Conservation (phyloP, 2,329 filamentous ascomycete genomes). For the Leptosphaerulina australis region DNA sequence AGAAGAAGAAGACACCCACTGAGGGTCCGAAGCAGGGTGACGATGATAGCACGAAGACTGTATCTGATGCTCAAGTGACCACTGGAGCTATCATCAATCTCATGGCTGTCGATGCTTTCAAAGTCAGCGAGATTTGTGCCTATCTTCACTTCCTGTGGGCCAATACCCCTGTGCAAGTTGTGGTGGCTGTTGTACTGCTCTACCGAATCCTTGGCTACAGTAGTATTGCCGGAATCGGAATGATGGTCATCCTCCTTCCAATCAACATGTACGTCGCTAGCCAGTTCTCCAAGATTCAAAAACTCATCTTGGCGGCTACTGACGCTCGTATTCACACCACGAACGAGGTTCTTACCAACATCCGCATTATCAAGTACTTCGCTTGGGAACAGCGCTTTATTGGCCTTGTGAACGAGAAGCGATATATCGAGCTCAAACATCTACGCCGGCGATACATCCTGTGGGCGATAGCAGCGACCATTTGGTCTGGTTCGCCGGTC, state of each 20-base stretch:
- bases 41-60: constrained; percentile 32
- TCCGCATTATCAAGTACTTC: constrained; percentile 99
- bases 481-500: constrained; percentile 95
- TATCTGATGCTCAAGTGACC: constrained; percentile 77
- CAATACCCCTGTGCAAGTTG: constrained; percentile 84
- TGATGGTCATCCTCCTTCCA: constrained; percentile 88
- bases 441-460: constrained; percentile 84
- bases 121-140: constrained; percentile 91
- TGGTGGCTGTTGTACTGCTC: constrained; percentile 78
- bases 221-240: constrained; percentile 87
- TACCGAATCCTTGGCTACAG: constrained; percentile 91
- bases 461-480: constrained; percentile 88
- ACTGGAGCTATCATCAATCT: constrained; percentile 98
- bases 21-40: constrained; percentile 51
- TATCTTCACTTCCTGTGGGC: constrained; percentile 97
- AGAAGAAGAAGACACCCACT: constrained; percentile 56
- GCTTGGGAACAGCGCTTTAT: constrained; percentile 96
- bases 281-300: constrained; percentile 84
- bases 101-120: constrained; percentile 99
- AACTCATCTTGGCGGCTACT: constrained; percentile 88
- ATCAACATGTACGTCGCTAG: constrained; percentile 88
- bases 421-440: constrained; percentile 75
- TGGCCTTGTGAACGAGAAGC: constrained; percentile 85
- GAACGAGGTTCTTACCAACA: constrained; percentile 96
- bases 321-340: constrained; percentile 96